Conservation (phyloP, 371 early-diverging fungal genomes). For the Rhizopus arrhizus region DNA sequence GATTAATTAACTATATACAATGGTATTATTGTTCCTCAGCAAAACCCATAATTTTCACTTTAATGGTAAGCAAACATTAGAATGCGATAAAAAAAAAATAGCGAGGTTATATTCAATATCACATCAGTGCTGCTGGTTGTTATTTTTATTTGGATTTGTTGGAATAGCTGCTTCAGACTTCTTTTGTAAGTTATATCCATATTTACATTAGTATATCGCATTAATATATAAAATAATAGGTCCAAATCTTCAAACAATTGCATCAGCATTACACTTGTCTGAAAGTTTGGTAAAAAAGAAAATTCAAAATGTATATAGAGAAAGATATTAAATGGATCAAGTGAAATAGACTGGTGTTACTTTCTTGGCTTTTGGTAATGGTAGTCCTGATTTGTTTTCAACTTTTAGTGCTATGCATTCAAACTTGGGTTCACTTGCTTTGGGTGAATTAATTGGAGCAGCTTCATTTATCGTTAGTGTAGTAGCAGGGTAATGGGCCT, state of each 20-base stretch:
- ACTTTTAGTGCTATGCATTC: slow-evolving; percentile 79
- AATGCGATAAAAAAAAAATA: slow-evolving; percentile 6
- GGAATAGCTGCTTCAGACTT: slow-evolving; percentile 76
- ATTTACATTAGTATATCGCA: not conserved
- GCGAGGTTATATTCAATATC: not conserved
- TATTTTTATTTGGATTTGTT: slow-evolving; percentile 68
- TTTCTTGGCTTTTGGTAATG: slow-evolving; percentile 84
- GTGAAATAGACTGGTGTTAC: slow-evolving; percentile 79
- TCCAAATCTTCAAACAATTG: slow-evolving; percentile 69
- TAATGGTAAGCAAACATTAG: slow-evolving; percentile 41
- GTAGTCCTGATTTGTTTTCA: slow-evolving; percentile 82
- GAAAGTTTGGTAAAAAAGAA: slow-evolving; percentile 61
- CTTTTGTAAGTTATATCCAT: slow-evolving; percentile 52
- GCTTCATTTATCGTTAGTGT: slow-evolving; percentile 77
- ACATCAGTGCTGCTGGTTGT: slow-evolving; percentile 55
- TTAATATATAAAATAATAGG: slow-evolving; percentile 30
- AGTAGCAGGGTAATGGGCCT: slow-evolving; percentile 57
- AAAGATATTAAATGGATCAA: too few species aligned
- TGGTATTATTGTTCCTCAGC: slow-evolving; percentile 62
- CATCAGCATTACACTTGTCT: slow-evolving; percentile 60
- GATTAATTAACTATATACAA: slow-evolving; percentile 63
- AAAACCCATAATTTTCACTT: slow-evolving; percentile 41
- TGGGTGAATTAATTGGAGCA: slow-evolving; percentile 83
- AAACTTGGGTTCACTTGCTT: slow-evolving; percentile 73
- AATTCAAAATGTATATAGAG: not conserved